Evolutionary conservation across 208 protist genomes (phyloP), one percentile per base, ranked within the genome.

Genomic region (Trypanosoma congolense): DNA sequence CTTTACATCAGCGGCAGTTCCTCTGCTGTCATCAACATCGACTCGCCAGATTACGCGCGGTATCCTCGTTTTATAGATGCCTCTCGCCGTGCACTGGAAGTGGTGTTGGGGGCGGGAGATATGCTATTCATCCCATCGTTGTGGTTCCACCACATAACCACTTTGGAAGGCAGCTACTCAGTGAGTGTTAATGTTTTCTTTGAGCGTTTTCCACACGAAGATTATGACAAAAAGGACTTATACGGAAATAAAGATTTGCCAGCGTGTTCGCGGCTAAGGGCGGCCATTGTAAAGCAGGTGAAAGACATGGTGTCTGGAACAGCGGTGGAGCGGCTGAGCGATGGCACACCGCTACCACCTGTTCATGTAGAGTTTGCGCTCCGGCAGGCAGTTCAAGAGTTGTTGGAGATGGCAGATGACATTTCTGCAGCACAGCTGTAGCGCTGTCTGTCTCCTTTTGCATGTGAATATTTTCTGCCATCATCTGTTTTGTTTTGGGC

Each of bases 111-210:
- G 24, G 83, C 91, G 2, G 94, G 94, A 14, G 94, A 97, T 67
- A 88, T 97, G 70, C 77, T 97, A 24, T 96, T 96, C 67, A 76
- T 97, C 31, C 93, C 92, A 12, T 79, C 93, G 9, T 75, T 86
- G 24, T 97, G 93, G 89, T 95, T 96, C 51, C 93, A 97, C 58
- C 82, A 92, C 62, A 81, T 93, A 59, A 92, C 83, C 3, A 90
- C 89, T 8, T 57, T 91, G 10, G 46, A 53, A 33, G 58, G 51
- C 16, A 60, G 30, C 52, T 79, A 86, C 72, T 87, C 69, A 25
- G 59, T 96, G 18, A 90, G 83, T 59, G 80, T 96, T 12, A 96
- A 96, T 68, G 76, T 90, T 18, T 96, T 96, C 50, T 96, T 81
- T 68, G 63, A 76, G n/a, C 80, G 80, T 30, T 91, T 93, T 55